These are phyloP conservation scores for Polytolypa hystricis DNA, from an alignment of 2,329 filamentous ascomycete genomes.

Conservation along the genomic window DNA sequence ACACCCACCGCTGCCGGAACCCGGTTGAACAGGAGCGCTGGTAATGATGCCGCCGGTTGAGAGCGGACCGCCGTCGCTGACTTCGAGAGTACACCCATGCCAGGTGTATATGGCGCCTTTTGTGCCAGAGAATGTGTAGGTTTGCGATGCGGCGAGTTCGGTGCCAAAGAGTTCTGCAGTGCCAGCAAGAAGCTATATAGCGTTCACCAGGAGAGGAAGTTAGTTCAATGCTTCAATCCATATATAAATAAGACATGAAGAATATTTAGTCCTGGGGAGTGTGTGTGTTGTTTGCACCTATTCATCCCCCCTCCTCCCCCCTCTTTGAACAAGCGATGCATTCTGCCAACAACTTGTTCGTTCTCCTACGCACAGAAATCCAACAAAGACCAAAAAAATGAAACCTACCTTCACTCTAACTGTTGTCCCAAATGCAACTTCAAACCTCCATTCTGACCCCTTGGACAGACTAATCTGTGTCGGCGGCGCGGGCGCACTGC, in stretches of 20 bases:
- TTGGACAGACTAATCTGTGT: constrained; percentile 46
- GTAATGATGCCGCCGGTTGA: constrained; percentile 11
- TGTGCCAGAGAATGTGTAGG: constrained; percentile 68
- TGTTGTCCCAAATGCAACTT: constrained; percentile 48
- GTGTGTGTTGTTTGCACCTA: too few relatives aligned
- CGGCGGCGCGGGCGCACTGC: constrained; percentile 27
- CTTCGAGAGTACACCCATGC: constrained; percentile 78
- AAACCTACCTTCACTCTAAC: constrained; percentile 42
- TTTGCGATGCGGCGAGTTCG: constrained; percentile 70
- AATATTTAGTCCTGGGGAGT: too few relatives aligned
- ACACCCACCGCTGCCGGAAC: constrained; percentile 46
- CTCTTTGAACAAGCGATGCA: too few relatives aligned
- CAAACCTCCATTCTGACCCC: constrained; percentile 69
- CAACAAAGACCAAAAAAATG: too few relatives aligned
- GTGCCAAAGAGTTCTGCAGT: constrained; percentile 91
- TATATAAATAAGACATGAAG: too few relatives aligned
- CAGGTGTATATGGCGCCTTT: constrained; percentile 88
- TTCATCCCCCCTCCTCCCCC: too few relatives aligned
- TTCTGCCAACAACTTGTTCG: too few relatives aligned
- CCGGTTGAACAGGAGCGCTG: constrained; percentile 12
- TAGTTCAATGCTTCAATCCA: too few relatives aligned
- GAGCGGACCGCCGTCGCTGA: constrained; percentile 50
- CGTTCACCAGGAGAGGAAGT: too few relatives aligned
- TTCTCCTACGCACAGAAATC: too few relatives aligned
- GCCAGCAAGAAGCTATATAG: constrained; percentile 56